phyloP scores from a whole-genome alignment of 2,329 filamentous ascomycete species.

The Arthrobotrys sinensis region DNA sequence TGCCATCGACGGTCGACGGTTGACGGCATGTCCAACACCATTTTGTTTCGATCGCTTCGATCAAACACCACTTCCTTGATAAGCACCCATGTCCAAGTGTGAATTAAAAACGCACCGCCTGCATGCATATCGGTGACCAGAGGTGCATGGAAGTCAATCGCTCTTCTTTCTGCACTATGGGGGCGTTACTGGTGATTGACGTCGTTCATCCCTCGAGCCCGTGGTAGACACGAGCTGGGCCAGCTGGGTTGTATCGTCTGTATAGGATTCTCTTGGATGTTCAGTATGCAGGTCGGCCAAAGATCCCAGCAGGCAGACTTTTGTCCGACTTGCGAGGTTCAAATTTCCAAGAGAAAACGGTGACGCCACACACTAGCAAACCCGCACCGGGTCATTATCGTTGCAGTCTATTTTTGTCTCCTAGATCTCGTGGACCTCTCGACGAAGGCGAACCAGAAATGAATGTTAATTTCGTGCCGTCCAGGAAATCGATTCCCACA shows the following conservation, averaged over 20 bases:
- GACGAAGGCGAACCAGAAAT: constrained; percentile 45
- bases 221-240: constrained; percentile 8
- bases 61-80: constrained; percentile 47
- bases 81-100: constrained; percentile 38
- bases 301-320: neutral
- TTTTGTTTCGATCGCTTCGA: constrained; percentile 35
- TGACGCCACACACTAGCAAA: constrained; percentile 47
- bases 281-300: constrained; percentile 3
- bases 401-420: constrained; percentile 48
- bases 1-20: constrained; percentile 3
- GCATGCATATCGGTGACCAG: constrained; percentile 18
- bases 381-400: constrained; percentile 25
- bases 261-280: neutral
- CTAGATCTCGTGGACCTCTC: constrained; percentile 12
- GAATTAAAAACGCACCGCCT: constrained; percentile 51
- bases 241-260: neutral
- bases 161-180: constrained; percentile 5
- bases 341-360: constrained; percentile 54
- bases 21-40: constrained; percentile 17
- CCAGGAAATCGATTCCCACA: constrained; percentile 28
- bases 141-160: constrained; percentile 11
- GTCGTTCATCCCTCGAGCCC: constrained; percentile 21
- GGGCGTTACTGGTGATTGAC: constrained; percentile 42
- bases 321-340: constrained; percentile 19
- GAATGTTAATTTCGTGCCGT: constrained; percentile 51